Evolutionary conservation across 306 rosid genomes (phyloP).

Genomic region (Quercus gilva): DNA sequence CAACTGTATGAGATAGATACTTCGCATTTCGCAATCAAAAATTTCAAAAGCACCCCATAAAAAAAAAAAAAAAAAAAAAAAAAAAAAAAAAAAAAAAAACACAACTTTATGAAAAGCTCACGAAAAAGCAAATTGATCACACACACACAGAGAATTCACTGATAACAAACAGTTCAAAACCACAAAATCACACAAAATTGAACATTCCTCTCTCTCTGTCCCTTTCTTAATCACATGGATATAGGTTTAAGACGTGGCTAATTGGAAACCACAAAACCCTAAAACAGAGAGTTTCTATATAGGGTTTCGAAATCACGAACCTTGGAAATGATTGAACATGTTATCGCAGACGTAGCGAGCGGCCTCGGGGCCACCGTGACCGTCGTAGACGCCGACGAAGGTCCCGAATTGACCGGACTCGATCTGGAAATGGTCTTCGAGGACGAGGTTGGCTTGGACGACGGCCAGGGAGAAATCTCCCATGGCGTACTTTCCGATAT

Average conservation of each 20-base stretch:
- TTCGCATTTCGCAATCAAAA: constrained; percentile 15
- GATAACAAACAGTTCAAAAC: constrained; percentile 19
- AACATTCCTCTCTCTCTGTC: not conserved
- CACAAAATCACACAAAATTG: constrained; percentile 2
- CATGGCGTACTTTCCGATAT: constrained; percentile 55
- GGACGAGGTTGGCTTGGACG: constrained; percentile 84
- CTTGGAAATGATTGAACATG: constrained; percentile 69
- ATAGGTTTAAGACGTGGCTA: not conserved
- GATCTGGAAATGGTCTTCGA: constrained; percentile 88
- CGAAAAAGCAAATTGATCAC: constrained; percentile 18
- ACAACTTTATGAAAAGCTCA: constrained; percentile 20
- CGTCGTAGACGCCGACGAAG: constrained; percentile 85
- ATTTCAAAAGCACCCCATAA: constrained; percentile 8
- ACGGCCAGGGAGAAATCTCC: constrained; percentile 91
- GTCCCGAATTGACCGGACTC: constrained; percentile 84
- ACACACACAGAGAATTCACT: constrained; percentile 20
- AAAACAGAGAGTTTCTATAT: not conserved
- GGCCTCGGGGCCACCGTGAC: constrained; percentile 84
- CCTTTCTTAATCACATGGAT: not conserved
- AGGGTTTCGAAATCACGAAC: constrained; percentile 35
- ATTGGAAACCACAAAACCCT: constrained; percentile 26
- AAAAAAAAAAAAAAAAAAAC: constrained; percentile 18
- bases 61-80: not conserved
- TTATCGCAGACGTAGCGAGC: constrained; percentile 81
- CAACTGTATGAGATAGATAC: constrained; percentile 17